Conservation (phyloP, 306 rosid species). For the Medicago lupulina region DNA sequence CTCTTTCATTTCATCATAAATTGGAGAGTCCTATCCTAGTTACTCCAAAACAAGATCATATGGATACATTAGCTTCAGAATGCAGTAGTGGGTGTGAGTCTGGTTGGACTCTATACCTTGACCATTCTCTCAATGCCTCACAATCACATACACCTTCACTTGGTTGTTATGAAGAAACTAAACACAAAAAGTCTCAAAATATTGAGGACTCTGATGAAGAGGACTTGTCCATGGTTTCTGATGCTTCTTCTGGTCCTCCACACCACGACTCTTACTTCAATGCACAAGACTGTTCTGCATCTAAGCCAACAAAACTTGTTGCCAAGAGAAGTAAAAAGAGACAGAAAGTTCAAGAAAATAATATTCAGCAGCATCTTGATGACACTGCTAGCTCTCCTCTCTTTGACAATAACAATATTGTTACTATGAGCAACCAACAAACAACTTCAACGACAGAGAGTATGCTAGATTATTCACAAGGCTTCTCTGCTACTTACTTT, state of each 20-base stretch:
- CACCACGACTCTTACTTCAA: slow-evolving; percentile 39
- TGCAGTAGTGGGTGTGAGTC: slow-evolving; percentile 94
- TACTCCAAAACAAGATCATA: slow-evolving; percentile 17
- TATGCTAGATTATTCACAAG: slow-evolving; percentile 71
- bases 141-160: not conserved
- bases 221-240: slow-evolving; percentile 94
- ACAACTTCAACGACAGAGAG: slow-evolving; percentile 61
- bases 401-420: slow-evolving; percentile 51
- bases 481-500: slow-evolving; percentile 83
- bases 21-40: slow-evolving; percentile 25
- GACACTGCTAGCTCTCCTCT: slow-evolving; percentile 97
- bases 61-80: slow-evolving; percentile 73
- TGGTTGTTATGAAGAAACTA: not conserved
- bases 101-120: slow-evolving; percentile 96
- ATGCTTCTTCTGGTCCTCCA: slow-evolving; percentile 99
- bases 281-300: slow-evolving; percentile 46
- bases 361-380: slow-evolving; percentile 49
- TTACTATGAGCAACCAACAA: slow-evolving; percentile 54
- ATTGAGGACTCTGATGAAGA: slow-evolving; percentile 60
- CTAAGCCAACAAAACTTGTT: slow-evolving; percentile 41
- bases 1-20: slow-evolving; percentile 45
- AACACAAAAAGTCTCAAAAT: slow-evolving; percentile 15
- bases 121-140: slow-evolving; percentile 55
- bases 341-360: slow-evolving; percentile 55
- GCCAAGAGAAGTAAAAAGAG: slow-evolving; percentile 57